phyloP scores from a whole-genome alignment of 495 filamentous ascomycete genomes.

The Neurospora africana region DNA sequence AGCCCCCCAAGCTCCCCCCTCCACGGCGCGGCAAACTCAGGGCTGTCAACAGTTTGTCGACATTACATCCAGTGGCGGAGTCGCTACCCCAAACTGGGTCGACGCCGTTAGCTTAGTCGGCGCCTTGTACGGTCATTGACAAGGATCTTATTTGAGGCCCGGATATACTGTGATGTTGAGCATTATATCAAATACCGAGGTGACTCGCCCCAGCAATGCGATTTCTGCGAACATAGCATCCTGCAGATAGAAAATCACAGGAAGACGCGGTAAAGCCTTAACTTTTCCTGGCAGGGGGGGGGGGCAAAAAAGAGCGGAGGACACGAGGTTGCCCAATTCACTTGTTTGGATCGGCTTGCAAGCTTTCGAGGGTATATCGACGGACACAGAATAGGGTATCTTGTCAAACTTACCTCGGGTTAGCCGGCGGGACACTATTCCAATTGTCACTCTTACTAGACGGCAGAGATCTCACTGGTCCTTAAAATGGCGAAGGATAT shows the following conservation, averaged over 20 bases:
- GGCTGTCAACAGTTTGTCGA: neutral
- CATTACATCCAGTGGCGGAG: constrained; percentile 1
- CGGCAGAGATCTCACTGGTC: neutral
- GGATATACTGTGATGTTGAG: neutral
- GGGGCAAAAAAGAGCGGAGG: neutral
- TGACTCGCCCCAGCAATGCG: neutral
- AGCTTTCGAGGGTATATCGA: neutral
- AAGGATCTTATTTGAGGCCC: neutral
- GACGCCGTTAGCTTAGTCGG: constrained; percentile 3
- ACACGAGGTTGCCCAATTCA: neutral
- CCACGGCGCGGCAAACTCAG: constrained; percentile 29
- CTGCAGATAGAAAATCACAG: neutral
- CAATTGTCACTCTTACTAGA: neutral
- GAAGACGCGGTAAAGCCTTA: neutral
- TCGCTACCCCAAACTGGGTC: constrained; percentile 2
- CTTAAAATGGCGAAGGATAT: neutral
- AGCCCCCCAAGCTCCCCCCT: constrained; percentile 45
- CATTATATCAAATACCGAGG: neutral
- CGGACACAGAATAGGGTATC: neutral
- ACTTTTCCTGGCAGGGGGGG: neutral
- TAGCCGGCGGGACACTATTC: neutral
- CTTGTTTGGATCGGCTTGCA: neutral
- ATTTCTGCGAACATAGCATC: neutral
- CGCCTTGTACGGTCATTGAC: neutral
- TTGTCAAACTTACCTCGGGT: neutral